Base-by-base conservation (phyloP, 2,329 filamentous ascomycete species). In the Rhexocercosporidium sp. region DNA sequence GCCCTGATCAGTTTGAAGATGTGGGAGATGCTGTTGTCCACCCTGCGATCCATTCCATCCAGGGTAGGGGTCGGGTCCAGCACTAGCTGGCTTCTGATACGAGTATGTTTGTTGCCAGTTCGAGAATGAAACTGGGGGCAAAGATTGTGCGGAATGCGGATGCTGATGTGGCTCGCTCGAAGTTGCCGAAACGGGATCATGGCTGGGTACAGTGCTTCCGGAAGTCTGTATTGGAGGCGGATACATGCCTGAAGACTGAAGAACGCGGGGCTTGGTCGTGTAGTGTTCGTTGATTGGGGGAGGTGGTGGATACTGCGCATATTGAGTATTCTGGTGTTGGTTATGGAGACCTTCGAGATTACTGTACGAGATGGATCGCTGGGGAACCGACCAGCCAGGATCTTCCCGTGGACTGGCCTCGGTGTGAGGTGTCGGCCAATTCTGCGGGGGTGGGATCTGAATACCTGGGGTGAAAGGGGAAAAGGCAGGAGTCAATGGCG, bases 401-500 rank as follows among this genome's bases (percentile, higher is more conserved):
- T 76, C 73, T 22, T 78, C 75, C 60, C 75, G 70, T 34, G 74
- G 61, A 62, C 69, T 72, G 8, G 72, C 53, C 41, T 77, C 75
- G 20, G 73, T 46, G 11, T 73, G 71, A 46, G 71, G 63, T 37
- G 65, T 59, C 34, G 75, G 69, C 77, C 77, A 78, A 64, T 70
- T 75, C 47, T 74, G 73, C 7, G 69, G 63, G n/a, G 72, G 72
- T 20, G 71, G 69, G 31, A 74, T 70, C 44, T 74, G 75, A 39
- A 76, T 61, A 49, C 82, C 79, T 25, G 81, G 79, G 6, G 80
- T 78, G 71, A 85, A 87, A 1, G 84, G 81, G 5, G 84, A 83
- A 67, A 84, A 85, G 2, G 82, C 82, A 0, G 84, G 79, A 3
- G 82, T 82, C 39, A 86, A 78, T 11, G 85, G 81, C 8, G 85